phyloP scores from a whole-genome alignment of 306 rosid genomes.

The Cucumis cinereus region DNA sequence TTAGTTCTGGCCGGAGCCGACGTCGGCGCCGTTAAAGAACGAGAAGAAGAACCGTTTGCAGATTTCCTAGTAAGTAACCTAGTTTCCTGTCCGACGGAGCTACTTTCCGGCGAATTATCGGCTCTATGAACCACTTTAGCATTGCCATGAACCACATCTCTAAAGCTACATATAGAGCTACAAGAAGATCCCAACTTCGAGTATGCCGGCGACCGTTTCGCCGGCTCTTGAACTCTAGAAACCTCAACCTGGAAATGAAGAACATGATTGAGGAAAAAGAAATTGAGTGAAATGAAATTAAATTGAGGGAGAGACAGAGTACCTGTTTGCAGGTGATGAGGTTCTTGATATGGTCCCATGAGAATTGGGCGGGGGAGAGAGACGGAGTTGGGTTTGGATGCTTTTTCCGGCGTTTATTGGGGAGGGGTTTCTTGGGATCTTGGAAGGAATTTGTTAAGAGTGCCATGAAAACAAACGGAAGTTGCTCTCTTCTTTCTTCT shows the following conservation, averaged over 20 bases:
- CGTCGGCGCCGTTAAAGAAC: constrained; percentile 13
- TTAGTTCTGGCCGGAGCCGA: constrained; percentile 30
- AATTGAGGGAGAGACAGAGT: too few species aligned
- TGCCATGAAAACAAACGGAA: neutral
- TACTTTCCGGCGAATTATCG: constrained; percentile 88
- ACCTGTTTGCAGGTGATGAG: constrained; percentile 70
- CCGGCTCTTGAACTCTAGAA: constrained; percentile 60
- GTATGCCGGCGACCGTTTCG: constrained; percentile 24
- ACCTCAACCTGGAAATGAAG: constrained; percentile 24
- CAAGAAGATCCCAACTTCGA: constrained; percentile 82
- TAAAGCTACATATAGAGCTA: constrained; percentile 84
- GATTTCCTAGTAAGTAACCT: constrained; percentile 45
- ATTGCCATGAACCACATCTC: constrained; percentile 76
- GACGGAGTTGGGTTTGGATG: constrained; percentile 21
- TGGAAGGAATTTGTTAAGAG: neutral
- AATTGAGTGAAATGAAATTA: too few species aligned
- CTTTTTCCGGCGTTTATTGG: constrained; percentile 9
- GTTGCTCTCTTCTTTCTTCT: neutral
- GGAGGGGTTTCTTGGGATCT: constrained; percentile 22
- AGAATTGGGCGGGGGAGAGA: constrained; percentile 8
- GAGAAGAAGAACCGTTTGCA: constrained; percentile 19
- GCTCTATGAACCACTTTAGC: constrained; percentile 69
- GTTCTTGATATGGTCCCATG: constrained; percentile 94
- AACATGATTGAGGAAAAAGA: too few species aligned
- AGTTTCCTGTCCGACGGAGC: constrained; percentile 65